A percentile compares a stretch with the other conserved stretches of the same genome.
These are phyloP conservation scores for Cutaneotrichosporon spelunceum DNA, from an alignment of 1,284 basidiomycete genomes.

Conservation along the genomic window DNA sequence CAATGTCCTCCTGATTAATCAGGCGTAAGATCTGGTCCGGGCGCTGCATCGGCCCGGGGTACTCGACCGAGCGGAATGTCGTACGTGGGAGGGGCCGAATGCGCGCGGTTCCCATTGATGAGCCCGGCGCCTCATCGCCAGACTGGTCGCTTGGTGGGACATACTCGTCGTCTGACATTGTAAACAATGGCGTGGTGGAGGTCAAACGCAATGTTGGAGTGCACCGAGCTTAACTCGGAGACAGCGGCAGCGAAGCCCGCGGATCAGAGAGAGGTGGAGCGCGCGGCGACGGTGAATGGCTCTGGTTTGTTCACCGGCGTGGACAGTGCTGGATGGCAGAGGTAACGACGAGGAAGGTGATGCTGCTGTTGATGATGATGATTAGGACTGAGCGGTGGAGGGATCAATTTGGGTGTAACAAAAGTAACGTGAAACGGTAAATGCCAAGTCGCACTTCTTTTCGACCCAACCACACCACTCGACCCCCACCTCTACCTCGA, in stretches of 20 bases:
- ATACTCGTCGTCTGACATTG: constrained; percentile 14
- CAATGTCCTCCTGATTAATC: constrained; percentile 66
- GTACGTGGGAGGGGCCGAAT: constrained; percentile 59
- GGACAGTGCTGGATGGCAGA: background rate
- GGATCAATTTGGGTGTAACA: background rate
- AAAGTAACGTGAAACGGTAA: constrained; percentile 1
- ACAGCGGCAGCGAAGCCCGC: background rate
- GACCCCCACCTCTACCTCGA: constrained; percentile 6
- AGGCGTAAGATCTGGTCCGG: constrained; percentile 61
- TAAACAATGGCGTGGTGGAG: constrained; percentile 8
- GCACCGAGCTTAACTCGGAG: background rate
- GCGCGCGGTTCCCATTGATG: constrained; percentile 43
- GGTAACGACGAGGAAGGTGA: background rate
- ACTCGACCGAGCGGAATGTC: constrained; percentile 77
- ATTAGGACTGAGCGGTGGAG: background rate
- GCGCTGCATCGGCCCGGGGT: constrained; percentile 75
- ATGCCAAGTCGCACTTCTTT: constrained; percentile 3
- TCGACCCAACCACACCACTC: constrained; percentile 1
- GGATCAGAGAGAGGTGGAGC: background rate
- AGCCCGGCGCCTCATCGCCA: background rate
- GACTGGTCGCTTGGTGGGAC: constrained; percentile 1
- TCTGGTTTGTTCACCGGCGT: background rate
- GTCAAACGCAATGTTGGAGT: background rate
- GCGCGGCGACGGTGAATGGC: background rate
- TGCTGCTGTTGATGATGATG: background rate